A percentile compares a stretch with the other conserved stretches of the same genome.
These are phyloP conservation scores for Calonectria henricotiae DNA, from an alignment of 2,329 filamentous ascomycete species.

Conservation along the genomic window DNA sequence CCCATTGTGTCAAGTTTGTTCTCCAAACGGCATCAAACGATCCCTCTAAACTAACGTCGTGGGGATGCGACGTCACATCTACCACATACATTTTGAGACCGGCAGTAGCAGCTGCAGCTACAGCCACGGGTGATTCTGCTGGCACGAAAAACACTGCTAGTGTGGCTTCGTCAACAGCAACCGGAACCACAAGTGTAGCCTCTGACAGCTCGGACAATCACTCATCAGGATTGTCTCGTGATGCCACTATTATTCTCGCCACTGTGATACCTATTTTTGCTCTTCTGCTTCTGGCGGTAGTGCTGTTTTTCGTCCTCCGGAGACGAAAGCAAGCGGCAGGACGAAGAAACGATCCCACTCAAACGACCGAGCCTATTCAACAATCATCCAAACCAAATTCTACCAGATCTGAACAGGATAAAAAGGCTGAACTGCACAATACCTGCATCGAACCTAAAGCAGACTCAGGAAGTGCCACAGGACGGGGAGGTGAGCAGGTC, in stretches of 20 bases:
- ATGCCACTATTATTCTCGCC: conserved; percentile 15
- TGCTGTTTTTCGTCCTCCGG: neutral
- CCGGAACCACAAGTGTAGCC: neutral
- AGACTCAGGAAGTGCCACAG: too few species aligned
- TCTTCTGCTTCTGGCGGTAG: neutral
- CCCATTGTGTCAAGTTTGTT: conserved; percentile 7
- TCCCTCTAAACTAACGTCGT: conserved; percentile 25
- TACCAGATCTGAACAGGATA: neutral
- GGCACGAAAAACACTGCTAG: neutral
- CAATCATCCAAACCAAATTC: neutral
- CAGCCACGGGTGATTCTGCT: neutral
- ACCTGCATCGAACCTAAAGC: neutral
- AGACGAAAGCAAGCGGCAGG: neutral
- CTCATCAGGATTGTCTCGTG: conserved; percentile 17
- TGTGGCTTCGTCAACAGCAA: neutral
- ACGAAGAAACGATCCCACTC: neutral
- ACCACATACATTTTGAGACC: conserved; percentile 25
- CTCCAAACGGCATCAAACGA: conserved; percentile 20
- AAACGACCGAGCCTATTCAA: neutral
- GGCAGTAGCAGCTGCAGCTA: neutral
- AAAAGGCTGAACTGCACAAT: neutral
- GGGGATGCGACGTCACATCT: conserved; percentile 26
- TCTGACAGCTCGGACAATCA: neutral
- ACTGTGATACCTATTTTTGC: neutral
- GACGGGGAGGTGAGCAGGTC: neutral